Evolutionary conservation across 441 rosid genomes (phyloP).

Genomic region (Macaranga tanarius): DNA sequence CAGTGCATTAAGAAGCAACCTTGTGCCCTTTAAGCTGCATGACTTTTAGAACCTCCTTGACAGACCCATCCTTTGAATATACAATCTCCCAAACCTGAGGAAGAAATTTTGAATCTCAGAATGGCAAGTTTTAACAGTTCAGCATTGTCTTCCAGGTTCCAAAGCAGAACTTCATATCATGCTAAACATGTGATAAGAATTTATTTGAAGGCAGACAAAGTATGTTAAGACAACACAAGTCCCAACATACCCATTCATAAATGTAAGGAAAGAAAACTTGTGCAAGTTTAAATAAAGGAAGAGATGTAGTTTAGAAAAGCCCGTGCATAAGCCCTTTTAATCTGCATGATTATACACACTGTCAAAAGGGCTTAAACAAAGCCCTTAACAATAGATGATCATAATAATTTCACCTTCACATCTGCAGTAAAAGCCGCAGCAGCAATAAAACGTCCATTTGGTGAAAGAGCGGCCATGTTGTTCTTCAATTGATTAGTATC

Average conservation of each 20-base stretch:
- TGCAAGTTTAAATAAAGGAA: background rate
- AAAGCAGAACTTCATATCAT: too few species aligned
- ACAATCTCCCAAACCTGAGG: constrained; percentile 91
- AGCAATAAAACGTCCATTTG: constrained; percentile 96
- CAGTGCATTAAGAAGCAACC: constrained; percentile 30
- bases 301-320: background rate
- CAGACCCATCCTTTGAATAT: constrained; percentile 90
- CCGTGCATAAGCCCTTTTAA: background rate
- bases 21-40: constrained; percentile 99
- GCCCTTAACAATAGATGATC: background rate
- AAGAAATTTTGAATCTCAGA: constrained; percentile 14
- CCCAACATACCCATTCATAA: background rate
- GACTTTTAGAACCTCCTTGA: constrained; percentile 76
- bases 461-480: constrained; percentile 83
- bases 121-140: constrained; percentile 6
- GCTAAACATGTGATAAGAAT: background rate
- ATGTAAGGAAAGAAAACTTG: background rate
- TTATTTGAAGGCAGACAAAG: background rate
- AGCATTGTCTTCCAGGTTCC: background rate
- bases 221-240: background rate
- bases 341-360: background rate
- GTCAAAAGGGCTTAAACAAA: background rate
- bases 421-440: constrained; percentile 99
- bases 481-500: constrained; percentile 97
- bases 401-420: constrained; percentile 61